phyloP scores from a whole-genome alignment of 768 basidiomycete genomes.

The Mycena rosella region DNA sequence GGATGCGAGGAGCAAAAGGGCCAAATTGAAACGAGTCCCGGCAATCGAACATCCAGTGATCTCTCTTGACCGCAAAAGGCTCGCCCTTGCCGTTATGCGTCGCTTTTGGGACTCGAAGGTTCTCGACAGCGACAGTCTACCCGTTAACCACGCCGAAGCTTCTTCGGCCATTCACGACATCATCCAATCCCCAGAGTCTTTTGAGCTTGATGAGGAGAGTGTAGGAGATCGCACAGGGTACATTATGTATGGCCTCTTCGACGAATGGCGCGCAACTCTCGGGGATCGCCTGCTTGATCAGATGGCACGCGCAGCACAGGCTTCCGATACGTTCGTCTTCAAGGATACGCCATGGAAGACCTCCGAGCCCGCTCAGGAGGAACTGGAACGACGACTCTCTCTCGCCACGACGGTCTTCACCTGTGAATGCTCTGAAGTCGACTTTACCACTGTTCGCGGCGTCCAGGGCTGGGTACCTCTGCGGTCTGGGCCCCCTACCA shows the following conservation, averaged over 20 bases:
- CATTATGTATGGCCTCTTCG: conserved; percentile 2
- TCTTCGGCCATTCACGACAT: conserved; percentile 1
- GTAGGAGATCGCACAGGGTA: background rate
- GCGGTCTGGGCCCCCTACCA: background rate
- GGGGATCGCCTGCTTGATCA: background rate
- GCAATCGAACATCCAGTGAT: background rate
- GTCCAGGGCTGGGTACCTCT: background rate
- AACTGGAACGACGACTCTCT: conserved; percentile 1
- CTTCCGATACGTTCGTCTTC: background rate
- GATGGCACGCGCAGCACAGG: background rate
- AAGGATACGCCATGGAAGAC: background rate
- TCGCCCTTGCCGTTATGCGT: conserved; percentile 8
- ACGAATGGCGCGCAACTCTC: background rate
- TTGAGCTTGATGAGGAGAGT: background rate
- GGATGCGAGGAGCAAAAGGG: too few relatives aligned
- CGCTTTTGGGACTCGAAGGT: background rate
- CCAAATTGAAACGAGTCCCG: background rate
- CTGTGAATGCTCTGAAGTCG: background rate
- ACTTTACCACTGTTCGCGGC: background rate
- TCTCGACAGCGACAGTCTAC: background rate
- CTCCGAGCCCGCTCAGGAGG: background rate
- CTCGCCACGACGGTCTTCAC: conserved; percentile 14
- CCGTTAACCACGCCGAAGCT: background rate
- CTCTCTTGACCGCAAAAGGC: background rate
- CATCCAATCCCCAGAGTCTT: background rate